Base-by-base conservation (phyloP, 2,329 filamentous ascomycete species). In the Talaromyces sp. region DNA sequence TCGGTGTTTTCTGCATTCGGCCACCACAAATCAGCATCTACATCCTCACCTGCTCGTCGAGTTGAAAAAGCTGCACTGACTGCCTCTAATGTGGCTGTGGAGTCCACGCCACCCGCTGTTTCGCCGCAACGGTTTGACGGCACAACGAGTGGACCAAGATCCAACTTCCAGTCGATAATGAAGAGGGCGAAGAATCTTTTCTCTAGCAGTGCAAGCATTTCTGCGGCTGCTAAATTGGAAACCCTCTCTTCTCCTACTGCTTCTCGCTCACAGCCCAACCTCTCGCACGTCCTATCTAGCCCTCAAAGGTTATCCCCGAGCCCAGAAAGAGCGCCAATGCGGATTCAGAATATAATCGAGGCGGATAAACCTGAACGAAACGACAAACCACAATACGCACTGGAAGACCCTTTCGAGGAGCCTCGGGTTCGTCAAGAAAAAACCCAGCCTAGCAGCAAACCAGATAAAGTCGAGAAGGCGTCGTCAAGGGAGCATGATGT, bases 121-220 rank as follows among this genome's bases (percentile, higher is more conserved):
- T 86, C 85, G 26, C 85, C 85, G 29, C 72, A 67, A 67, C 82
- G 73, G 77, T 83, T 73, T 78, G 92, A 96, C 66, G 93, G 89
- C 61, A 91, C 91, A 5, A 76, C 97, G 62, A 96, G 93, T 74
- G 91, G 95, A 56, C 93, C 95, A 29, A 98, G 96, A 78, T 91
- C 90, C 70, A 96, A 92, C 72, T 81, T 98, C 54, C 96, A 93
- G 53, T 96, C 93, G 10, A 92, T 96, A 62, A 81, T 97, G 67
- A 93, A 92, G 75, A 90, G 88, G 59, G 95, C 93, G 4, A 93
- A 90, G 73, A 90, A 89, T 14, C 84, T 97, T 55, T 88, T 97
- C 64, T 91, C 89, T 19, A 96, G 89, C 66, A 93, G 83, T 63
- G 85, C 82, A 61, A 79, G 81, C 51, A 74, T 82, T 13, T 84